Percentiles rank a stretch among this genome's conserved stretches.
Conservation (phyloP, 2,329 filamentous ascomycete species). For the Talaromyces sp. region DNA sequence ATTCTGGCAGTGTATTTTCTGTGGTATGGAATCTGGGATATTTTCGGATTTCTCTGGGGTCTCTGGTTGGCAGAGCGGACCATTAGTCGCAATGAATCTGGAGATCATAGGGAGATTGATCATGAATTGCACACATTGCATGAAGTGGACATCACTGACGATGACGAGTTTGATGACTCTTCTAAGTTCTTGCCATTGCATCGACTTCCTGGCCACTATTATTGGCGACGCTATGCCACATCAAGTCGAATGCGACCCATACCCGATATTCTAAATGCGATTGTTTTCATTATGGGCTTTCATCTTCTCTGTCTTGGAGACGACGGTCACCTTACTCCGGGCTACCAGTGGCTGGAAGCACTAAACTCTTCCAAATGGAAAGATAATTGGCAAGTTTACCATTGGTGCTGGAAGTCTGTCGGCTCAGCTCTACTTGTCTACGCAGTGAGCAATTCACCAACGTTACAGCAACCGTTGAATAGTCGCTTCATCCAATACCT, state of each 20-base stretch:
- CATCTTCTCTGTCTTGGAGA: slow-evolving; percentile 25
- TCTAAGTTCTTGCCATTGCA: not conserved
- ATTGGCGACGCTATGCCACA: not conserved
- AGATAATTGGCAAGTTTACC: slow-evolving; percentile 21
- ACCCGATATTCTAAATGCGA: not conserved
- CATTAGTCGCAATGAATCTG: not conserved
- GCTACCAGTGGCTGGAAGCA: slow-evolving; percentile 21
- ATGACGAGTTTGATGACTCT: not conserved
- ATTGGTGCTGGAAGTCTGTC: slow-evolving; percentile 23
- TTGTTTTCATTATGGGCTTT: slow-evolving; percentile 20
- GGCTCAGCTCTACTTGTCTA: slow-evolving; percentile 23
- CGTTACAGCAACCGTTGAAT: slow-evolving; percentile 22
- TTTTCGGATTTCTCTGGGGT: slow-evolving; percentile 24
- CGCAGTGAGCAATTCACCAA: slow-evolving; percentile 22
- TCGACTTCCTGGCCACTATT: not conserved
- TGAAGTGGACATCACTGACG: not conserved
- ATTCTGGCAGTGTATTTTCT: slow-evolving; percentile 20
- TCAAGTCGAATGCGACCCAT: not conserved
- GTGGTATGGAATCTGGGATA: slow-evolving; percentile 26
- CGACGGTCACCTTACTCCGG: slow-evolving; percentile 22
- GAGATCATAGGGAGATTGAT: not conserved
- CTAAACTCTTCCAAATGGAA: slow-evolving; percentile 23
- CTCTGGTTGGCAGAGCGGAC: slow-evolving; percentile 23
- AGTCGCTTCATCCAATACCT: slow-evolving; percentile 26
- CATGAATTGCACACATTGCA: not conserved